These are phyloP conservation scores for Pyrenophora graminea DNA, from an alignment of 2,329 filamentous ascomycete species.

Conservation along the genomic window DNA sequence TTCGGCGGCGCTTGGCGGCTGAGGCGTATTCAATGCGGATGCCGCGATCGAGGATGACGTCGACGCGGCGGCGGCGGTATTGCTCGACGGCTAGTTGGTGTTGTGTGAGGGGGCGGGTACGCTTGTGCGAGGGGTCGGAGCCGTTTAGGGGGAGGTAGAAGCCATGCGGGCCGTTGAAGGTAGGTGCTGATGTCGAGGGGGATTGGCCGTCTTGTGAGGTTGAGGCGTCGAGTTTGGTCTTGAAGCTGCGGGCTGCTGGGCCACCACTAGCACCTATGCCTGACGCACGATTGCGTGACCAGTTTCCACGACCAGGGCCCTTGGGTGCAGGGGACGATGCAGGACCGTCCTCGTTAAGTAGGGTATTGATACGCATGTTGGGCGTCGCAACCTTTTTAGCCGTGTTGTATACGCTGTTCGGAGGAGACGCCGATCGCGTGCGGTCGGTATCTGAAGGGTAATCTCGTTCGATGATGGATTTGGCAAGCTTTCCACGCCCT, in stretches of 20 bases:
- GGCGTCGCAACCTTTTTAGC: constrained; percentile 41
- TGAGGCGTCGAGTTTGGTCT: constrained; percentile 40
- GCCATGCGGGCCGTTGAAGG: constrained; percentile 57
- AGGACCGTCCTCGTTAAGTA: constrained; percentile 52
- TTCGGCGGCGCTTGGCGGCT: constrained; percentile 64
- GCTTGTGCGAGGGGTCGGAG: constrained; percentile 48
- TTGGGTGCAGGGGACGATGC: constrained; percentile 44
- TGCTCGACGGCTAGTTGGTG: constrained; percentile 81
- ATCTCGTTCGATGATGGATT: constrained; percentile 42
- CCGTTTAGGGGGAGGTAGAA: constrained; percentile 59
- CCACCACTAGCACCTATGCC: constrained; percentile 13
- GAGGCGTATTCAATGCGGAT: constrained; percentile 68
- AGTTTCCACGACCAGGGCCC: constrained; percentile 56
- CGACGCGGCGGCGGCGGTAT: constrained; percentile 77
- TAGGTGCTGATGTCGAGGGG: constrained; percentile 37
- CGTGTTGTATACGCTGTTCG: constrained; percentile 47
- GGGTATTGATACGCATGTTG: constrained; percentile 55
- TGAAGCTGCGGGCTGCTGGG: constrained; percentile 36
- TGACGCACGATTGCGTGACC: constrained; percentile 47
- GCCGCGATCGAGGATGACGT: constrained; percentile 78
- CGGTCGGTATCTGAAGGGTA: constrained; percentile 53
- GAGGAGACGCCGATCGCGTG: constrained; percentile 52
- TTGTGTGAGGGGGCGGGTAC: constrained; percentile 75
- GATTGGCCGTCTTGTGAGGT: constrained; percentile 41
- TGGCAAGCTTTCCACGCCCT: constrained; percentile 42